Percentiles rank a stretch among this genome's conserved stretches.
These are phyloP conservation scores for Colletotrichum echinochloae DNA, from an alignment of 2,329 filamentous ascomycete genomes.

Conservation along the genomic window DNA sequence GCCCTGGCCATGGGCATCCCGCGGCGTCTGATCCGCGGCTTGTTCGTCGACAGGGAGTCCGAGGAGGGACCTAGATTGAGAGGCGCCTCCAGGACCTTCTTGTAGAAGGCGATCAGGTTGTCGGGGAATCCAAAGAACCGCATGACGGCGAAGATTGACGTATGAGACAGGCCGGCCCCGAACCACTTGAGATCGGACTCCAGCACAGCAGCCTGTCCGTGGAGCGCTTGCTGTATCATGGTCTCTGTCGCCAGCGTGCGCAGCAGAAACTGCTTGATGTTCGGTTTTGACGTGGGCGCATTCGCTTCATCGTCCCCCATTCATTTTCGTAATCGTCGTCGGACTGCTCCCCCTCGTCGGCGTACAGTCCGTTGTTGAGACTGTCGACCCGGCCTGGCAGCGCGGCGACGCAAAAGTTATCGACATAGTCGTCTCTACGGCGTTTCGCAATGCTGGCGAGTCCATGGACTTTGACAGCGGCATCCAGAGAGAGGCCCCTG, in stretches of 20 bases:
- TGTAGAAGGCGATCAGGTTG: slow-evolving; percentile 70
- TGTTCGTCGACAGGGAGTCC: slow-evolving; percentile 61
- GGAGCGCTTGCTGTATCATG: slow-evolving; percentile 56
- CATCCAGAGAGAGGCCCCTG: background rate
- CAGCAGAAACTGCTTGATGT: slow-evolving; percentile 61
- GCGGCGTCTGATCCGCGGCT: slow-evolving; percentile 60
- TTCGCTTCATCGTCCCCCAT: slow-evolving; percentile 18
- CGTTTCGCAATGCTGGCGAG: background rate
- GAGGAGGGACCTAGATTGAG: slow-evolving; percentile 59
- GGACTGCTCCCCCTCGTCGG: slow-evolving; percentile 20
- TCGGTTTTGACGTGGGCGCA: slow-evolving; percentile 47
- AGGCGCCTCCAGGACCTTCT: slow-evolving; percentile 68
- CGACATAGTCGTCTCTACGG: background rate
- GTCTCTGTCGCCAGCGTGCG: slow-evolving; percentile 62
- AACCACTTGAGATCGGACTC: slow-evolving; percentile 61
- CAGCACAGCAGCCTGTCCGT: slow-evolving; percentile 59
- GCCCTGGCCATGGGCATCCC: slow-evolving; percentile 71
- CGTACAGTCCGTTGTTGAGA: background rate
- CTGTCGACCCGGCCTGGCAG: background rate
- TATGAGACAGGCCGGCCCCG: slow-evolving; percentile 62
- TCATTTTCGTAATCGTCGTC: slow-evolving; percentile 34
- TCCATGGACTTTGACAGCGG: background rate
- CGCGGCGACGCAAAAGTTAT: slow-evolving; percentile 1
- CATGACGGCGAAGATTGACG: slow-evolving; percentile 68
- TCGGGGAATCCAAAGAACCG: slow-evolving; percentile 69